Percentiles rank a stretch among this genome's conserved stretches.
phyloP scores from a whole-genome alignment of 768 basidiomycete genomes.

The Mycena polygramma region DNA sequence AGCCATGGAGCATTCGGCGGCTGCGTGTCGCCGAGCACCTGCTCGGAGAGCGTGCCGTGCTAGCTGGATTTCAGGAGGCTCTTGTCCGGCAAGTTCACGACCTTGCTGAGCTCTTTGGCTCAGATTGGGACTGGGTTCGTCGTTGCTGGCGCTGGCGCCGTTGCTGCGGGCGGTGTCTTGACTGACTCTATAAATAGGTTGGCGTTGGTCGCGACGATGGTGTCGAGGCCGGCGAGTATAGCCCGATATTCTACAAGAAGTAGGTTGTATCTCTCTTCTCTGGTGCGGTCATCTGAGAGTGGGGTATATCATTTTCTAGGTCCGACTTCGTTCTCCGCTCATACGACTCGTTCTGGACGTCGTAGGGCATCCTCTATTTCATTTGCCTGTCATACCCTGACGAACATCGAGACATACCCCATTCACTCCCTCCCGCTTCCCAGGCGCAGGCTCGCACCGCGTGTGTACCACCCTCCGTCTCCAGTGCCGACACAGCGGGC shows the following conservation, averaged over 20 bases:
- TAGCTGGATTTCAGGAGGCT: slow-evolving; percentile 67
- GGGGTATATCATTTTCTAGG: slow-evolving; percentile 32
- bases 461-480: slow-evolving; percentile 60
- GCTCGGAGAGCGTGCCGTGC: slow-evolving; percentile 51
- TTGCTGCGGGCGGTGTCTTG: background rate
- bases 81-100: slow-evolving; percentile 70
- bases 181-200: slow-evolving; percentile 49
- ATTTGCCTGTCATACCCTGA: too few species aligned
- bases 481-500: slow-evolving; percentile 35
- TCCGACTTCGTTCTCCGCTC: slow-evolving; percentile 52
- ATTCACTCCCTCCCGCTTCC: slow-evolving; percentile 62
- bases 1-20: slow-evolving; percentile 67
- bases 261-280: slow-evolving; percentile 19
- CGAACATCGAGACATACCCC: slow-evolving; percentile 54
- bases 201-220: slow-evolving; percentile 78
- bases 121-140: slow-evolving; percentile 66
- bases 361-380: slow-evolving; percentile 48
- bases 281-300: too few species aligned
- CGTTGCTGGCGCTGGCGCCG: background rate
- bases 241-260: slow-evolving; percentile 73
- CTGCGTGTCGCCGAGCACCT: slow-evolving; percentile 63
- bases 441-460: slow-evolving; percentile 63
- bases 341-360: slow-evolving; percentile 69
- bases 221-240: slow-evolving; percentile 66
- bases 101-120: slow-evolving; percentile 65